Evolutionary conservation across 108 stramenopile genomes (phyloP), one percentile per base, ranked within the genome.

Genomic region (Cyclostephanos tholiformis): DNA sequence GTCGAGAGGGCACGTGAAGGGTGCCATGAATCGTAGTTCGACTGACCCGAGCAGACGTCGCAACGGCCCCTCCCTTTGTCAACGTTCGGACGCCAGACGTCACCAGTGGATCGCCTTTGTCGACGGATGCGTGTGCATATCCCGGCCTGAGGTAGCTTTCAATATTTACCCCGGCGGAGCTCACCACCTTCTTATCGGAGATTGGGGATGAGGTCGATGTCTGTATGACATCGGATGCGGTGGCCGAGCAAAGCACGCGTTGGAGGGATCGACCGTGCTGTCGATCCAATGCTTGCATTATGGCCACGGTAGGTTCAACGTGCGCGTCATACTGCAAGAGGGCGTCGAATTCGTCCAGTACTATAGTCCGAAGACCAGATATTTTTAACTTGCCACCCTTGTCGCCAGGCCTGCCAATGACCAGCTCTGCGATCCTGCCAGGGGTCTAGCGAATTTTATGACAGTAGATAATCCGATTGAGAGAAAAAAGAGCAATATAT

Each of bases 291-390:
- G 81, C 68, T 49, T 82, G 57, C 67, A 93, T 63, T n/a, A 91
- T 83, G 1, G 91, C 92, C 22, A 41, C 65, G 19, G 91, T 96
- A 12, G 91, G 89, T 56, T 93, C 95, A 23, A 84, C 74, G 58
- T 96, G 92, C 4, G 90, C 79, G 62, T 88, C 82, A 68, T 90
- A 92, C 57, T 89, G 78, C 48, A 96, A 72, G 58, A 96, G 85
- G 26, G 92, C 92, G 84, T 96, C 95, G 60, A 88, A 92, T 83
- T 96, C 95, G 79, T 96, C 95, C 68, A 96, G 55, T 6, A 96
- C 92, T 1, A 96, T 20, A 12, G 85, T 70, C 76, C 86, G 87
- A 0, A 91, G 61, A 49, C 62, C 70, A 11, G 72, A 74, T 50
- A 89, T 78, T 68, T 93, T 96, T 39, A 93, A 62, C 30, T 82